Evolutionary conservation across 257 asterid species (phyloP).

Genomic region (Lycium barbarum): DNA sequence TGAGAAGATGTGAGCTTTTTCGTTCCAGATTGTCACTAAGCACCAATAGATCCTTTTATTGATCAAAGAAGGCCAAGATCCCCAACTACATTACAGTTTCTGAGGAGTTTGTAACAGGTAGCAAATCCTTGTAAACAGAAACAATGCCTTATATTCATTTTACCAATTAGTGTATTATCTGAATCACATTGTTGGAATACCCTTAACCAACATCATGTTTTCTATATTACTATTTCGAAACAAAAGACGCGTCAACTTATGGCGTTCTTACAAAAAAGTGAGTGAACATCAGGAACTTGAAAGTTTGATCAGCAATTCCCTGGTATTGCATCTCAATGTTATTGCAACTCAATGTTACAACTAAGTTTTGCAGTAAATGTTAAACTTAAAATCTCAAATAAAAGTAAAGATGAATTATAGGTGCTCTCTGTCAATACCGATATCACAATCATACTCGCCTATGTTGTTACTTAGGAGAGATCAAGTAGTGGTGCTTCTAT

Average conservation of each 20-base stretch:
- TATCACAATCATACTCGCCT: background rate
- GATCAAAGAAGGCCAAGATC: slow-evolving; percentile 5
- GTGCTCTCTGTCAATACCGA: background rate
- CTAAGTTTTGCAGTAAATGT: background rate
- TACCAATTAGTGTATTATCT: background rate
- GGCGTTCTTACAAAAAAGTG: background rate
- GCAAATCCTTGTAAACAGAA: background rate
- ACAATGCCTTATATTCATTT: background rate
- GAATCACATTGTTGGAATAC: background rate
- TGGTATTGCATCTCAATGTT: slow-evolving; percentile 3
- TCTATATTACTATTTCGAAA: background rate
- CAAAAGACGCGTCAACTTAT: background rate
- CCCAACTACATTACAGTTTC: slow-evolving; percentile 4
- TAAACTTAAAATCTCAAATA: background rate
- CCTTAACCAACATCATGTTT: background rate
- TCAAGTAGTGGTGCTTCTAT: background rate
- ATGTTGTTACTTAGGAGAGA: slow-evolving; percentile 1
- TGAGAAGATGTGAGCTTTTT: background rate
- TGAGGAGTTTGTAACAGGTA: background rate
- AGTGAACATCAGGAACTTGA: slow-evolving; percentile 2
- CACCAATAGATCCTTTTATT: background rate
- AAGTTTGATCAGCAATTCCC: slow-evolving; percentile 10
- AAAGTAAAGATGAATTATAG: background rate
- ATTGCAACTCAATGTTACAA: too few relatives aligned
- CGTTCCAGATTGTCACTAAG: slow-evolving; percentile 8